Evolutionary conservation across 2,329 filamentous ascomycete genomes (phyloP).

Genomic region (Graphium sp.): DNA sequence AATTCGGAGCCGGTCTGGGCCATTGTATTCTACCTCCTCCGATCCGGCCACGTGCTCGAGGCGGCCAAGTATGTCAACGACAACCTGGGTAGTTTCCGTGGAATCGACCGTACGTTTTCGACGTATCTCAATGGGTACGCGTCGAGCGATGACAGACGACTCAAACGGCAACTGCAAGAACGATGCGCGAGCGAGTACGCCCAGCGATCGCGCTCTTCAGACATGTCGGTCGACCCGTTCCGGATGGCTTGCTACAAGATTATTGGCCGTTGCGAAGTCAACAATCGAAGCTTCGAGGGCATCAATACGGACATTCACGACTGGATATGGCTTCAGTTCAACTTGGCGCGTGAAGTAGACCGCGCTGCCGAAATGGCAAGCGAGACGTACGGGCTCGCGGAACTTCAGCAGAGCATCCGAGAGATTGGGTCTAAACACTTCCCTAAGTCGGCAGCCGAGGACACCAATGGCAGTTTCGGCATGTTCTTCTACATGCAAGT

Average conservation of each 20-base stretch:
- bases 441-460: slow-evolving; percentile 62
- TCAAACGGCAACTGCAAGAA: slow-evolving; percentile 66
- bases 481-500: slow-evolving; percentile 91
- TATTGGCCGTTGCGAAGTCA: slow-evolving; percentile 61
- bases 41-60: slow-evolving; percentile 69
- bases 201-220: slow-evolving; percentile 67
- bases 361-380: slow-evolving; percentile 45
- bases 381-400: slow-evolving; percentile 46
- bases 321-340: slow-evolving; percentile 59
- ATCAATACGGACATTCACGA: slow-evolving; percentile 50
- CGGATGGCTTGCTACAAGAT: slow-evolving; percentile 97
- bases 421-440: slow-evolving; percentile 91
- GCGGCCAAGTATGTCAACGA: slow-evolving; percentile 74
- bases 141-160: slow-evolving; percentile 55
- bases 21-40: slow-evolving; percentile 78
- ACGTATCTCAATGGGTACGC: slow-evolving; percentile 78
- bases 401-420: slow-evolving; percentile 63
- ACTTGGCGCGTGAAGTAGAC: slow-evolving; percentile 49
- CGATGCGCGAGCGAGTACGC: slow-evolving; percentile 83
- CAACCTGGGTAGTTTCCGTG: slow-evolving; percentile 67
- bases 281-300: slow-evolving; percentile 45
- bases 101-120: slow-evolving; percentile 79
- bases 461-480: slow-evolving; percentile 50
- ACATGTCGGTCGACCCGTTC: slow-evolving; percentile 83
- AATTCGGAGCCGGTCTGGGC: slow-evolving; percentile 84